phyloP scores from a whole-genome alignment of 1,139 yeast genomes.

The Geotrichum klebahnii region DNA sequence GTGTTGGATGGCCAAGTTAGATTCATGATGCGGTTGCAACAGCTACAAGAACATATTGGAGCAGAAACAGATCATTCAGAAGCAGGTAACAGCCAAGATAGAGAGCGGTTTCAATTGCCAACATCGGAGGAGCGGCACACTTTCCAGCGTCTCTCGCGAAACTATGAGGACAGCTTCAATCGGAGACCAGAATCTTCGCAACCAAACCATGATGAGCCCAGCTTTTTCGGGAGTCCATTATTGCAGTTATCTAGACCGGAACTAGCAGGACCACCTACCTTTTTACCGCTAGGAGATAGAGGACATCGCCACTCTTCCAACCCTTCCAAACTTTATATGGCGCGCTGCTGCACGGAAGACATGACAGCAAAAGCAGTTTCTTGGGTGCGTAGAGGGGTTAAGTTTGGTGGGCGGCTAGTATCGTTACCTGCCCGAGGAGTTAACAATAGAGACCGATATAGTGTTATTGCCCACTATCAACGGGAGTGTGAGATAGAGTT shows the following conservation, averaged over 20 bases:
- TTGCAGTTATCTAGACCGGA: neutral
- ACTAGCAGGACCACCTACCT: neutral
- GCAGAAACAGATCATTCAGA: neutral
- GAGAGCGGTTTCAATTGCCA: constrained; percentile 6
- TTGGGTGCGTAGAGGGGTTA: neutral
- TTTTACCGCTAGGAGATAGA: neutral
- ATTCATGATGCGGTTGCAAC: constrained; percentile 9
- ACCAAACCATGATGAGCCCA: neutral
- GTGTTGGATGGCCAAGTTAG: constrained; percentile 6
- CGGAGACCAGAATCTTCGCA: neutral
- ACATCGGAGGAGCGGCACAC: constrained; percentile 6
- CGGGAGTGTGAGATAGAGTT: constrained; percentile 8
- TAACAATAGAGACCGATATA: constrained; percentile 4
- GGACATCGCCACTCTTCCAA: neutral
- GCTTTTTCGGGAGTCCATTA: neutral
- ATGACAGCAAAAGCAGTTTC: neutral
- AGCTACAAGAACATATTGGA: constrained; percentile 8
- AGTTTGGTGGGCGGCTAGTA: constrained; percentile 2
- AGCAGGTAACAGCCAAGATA: neutral
- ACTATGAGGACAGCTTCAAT: constrained; percentile 2
- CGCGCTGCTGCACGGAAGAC: neutral
- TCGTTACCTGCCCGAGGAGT: neutral
- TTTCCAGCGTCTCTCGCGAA: constrained; percentile 7
- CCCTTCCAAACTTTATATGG: neutral
- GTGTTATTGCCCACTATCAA: neutral